Percentiles rank a stretch among this genome's conserved stretches.
These are phyloP conservation scores for Westerdykella sp. DNA, from an alignment of 2,329 filamentous ascomycete genomes.

Conservation along the genomic window DNA sequence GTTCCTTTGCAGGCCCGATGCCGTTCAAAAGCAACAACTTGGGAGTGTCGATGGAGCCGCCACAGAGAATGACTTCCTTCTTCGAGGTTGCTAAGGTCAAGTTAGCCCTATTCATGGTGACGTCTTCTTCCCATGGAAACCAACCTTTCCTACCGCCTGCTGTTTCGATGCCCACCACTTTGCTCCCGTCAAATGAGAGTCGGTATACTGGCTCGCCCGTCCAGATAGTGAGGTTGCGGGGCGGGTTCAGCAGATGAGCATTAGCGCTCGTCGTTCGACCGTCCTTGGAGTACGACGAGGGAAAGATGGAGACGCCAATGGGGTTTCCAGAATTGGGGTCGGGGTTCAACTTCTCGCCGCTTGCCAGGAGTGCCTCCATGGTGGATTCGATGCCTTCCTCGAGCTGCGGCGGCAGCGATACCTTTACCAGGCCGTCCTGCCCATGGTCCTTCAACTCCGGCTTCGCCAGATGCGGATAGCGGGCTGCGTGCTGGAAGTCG, in stretches of 20 bases:
- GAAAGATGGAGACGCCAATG: constrained; percentile 24
- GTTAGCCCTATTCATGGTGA: neutral
- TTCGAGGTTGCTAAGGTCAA: constrained; percentile 11
- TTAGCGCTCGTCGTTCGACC: constrained; percentile 31
- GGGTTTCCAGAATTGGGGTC: constrained; percentile 45
- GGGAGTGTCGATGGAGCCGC: constrained; percentile 31
- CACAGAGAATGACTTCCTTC: constrained; percentile 33
- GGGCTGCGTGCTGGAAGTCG: constrained; percentile 30
- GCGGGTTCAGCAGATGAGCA: constrained; percentile 35
- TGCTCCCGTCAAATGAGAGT: constrained; percentile 23
- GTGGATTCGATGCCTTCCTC: constrained; percentile 52
- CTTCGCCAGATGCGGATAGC: constrained; percentile 43
- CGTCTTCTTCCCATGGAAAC: constrained; percentile 28
- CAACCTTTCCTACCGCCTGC: constrained; percentile 28
- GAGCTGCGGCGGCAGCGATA: constrained; percentile 45
- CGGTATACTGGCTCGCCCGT: constrained; percentile 43
- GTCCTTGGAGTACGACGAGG: constrained; percentile 33
- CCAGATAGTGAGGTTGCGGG: constrained; percentile 50
- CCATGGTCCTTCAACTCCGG: constrained; percentile 47
- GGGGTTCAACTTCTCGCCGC: constrained; percentile 50
- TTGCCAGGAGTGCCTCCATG: constrained; percentile 50
- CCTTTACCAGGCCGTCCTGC: constrained; percentile 18
- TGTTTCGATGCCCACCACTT: constrained; percentile 23
- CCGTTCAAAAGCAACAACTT: constrained; percentile 45
- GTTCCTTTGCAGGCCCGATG: constrained; percentile 41